Evolutionary conservation across 768 basidiomycete species (phyloP).

Genomic region (Pleurotus giganteus): DNA sequence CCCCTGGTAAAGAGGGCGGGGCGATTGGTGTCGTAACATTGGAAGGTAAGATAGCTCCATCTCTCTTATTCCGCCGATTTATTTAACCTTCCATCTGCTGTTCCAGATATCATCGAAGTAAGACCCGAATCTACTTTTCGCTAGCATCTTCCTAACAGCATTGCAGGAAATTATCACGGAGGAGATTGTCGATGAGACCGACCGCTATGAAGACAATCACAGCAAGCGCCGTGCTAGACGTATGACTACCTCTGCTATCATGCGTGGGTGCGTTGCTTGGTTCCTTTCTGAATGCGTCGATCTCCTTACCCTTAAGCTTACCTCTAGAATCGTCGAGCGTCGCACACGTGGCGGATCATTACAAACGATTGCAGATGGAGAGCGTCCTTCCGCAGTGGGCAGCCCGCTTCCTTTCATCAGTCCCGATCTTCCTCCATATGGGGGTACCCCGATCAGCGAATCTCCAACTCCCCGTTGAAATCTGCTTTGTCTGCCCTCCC

Average conservation of each 20-base stretch:
- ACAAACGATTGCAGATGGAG: slow-evolving; percentile 15
- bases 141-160: not conserved
- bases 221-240: slow-evolving; percentile 74
- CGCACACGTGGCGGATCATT: slow-evolving; percentile 34
- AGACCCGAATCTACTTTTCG: not conserved
- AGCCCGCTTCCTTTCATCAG: slow-evolving; percentile 4
- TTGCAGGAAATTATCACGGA: slow-evolving; percentile 88
- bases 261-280: slow-evolving; percentile 61
- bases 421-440: slow-evolving; percentile 7
- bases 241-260: slow-evolving; percentile 68
- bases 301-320: not conserved
- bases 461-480: no score
- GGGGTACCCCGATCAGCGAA: slow-evolving; percentile 4
- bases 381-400: slow-evolving; percentile 35
- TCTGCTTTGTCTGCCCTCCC: no score
- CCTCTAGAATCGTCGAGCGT: slow-evolving; percentile 52
- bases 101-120: slow-evolving; percentile 76
- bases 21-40: slow-evolving; percentile 91
- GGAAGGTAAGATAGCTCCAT: no score
- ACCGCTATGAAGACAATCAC: slow-evolving; percentile 85
- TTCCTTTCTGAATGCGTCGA: not conserved
- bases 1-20: slow-evolving; percentile 81
- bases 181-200: slow-evolving; percentile 95
- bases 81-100: no score
- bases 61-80: no score